Conservation (phyloP, 306 rosid genomes). For the Lagenaria siceraria region DNA sequence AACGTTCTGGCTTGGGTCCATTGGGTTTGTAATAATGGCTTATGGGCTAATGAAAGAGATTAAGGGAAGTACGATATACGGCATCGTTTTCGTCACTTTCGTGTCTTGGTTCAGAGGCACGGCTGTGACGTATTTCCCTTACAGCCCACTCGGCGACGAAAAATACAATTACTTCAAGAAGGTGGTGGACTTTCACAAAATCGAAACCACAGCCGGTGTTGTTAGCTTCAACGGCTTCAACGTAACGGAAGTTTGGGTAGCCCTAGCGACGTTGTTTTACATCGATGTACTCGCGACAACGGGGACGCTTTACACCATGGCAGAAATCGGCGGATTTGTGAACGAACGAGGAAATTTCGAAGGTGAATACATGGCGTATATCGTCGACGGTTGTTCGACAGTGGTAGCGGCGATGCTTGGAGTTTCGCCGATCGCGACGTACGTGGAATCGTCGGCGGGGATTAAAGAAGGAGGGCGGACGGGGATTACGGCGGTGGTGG, state of each 20-base stretch:
- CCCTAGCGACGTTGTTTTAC: slow-evolving; percentile 61
- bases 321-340: slow-evolving; percentile 58
- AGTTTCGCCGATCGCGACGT: slow-evolving; percentile 57
- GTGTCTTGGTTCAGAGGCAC: slow-evolving; percentile 80
- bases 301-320: slow-evolving; percentile 77
- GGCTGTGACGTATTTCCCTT: slow-evolving; percentile 59
- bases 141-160: slow-evolving; percentile 45
- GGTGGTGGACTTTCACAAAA: slow-evolving; percentile 62
- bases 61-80: slow-evolving; percentile 85
- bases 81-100: slow-evolving; percentile 59
- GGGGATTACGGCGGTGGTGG: slow-evolving; percentile 60
- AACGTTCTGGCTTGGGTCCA: slow-evolving; percentile 60
- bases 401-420: slow-evolving; percentile 58
- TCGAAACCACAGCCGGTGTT: slow-evolving; percentile 58
- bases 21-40: slow-evolving; percentile 50
- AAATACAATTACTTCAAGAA: slow-evolving; percentile 48
- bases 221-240: slow-evolving; percentile 48
- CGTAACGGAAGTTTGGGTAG: slow-evolving; percentile 57
- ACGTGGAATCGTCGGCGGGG: slow-evolving; percentile 70
- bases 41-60: slow-evolving; percentile 59
- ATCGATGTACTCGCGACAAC: slow-evolving; percentile 78
- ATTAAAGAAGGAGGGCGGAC: slow-evolving; percentile 84
- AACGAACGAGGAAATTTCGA: slow-evolving; percentile 67
- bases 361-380: slow-evolving; percentile 76
- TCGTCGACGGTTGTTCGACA: slow-evolving; percentile 70